Evolutionary conservation across 139 green algal genomes (phyloP).

Genomic region (Picochlorum sp.): DNA sequence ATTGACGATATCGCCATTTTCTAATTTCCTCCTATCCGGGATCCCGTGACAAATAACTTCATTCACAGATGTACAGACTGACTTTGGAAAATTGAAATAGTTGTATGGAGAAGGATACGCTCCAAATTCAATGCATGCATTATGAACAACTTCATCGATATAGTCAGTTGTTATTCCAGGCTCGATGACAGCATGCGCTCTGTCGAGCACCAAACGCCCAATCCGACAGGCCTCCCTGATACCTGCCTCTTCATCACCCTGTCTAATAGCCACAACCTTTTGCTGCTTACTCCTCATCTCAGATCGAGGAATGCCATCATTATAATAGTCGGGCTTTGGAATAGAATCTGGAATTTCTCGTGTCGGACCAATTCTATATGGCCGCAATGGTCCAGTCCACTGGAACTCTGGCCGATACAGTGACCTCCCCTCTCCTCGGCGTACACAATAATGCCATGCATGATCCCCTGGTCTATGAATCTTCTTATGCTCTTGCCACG

Average conservation of each 20-base stretch:
- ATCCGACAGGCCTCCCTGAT: slow-evolving; percentile 68
- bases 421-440: slow-evolving; percentile 49
- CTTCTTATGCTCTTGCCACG: slow-evolving; percentile 72
- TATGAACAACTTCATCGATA: slow-evolving; percentile 80
- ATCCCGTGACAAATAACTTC: slow-evolving; percentile 99
- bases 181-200: slow-evolving; percentile 52
- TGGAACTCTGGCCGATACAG: slow-evolving; percentile 59
- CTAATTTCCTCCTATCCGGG: slow-evolving; percentile 78
- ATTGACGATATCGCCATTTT: slow-evolving; percentile 95
- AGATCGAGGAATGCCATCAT: slow-evolving; percentile 41
- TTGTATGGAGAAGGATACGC: slow-evolving; percentile 93
- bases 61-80: slow-evolving; percentile 93
- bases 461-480: slow-evolving; percentile 49
- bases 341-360: slow-evolving; percentile 67
- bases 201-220: slow-evolving; percentile 71
- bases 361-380: slow-evolving; percentile 54
- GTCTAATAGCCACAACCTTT: slow-evolving; percentile 45
- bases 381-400: slow-evolving; percentile 82
- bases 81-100: slow-evolving; percentile 85
- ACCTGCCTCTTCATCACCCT: slow-evolving; percentile 49
- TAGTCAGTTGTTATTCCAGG: slow-evolving; percentile 89
- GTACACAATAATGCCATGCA: slow-evolving; percentile 66
- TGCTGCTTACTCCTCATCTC: slow-evolving; percentile 76
- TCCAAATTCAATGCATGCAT: slow-evolving; percentile 58
- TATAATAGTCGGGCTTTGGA: slow-evolving; percentile 55